These are phyloP conservation scores for Populus simonii DNA, from an alignment of 345 rosid genomes.

Conservation along the genomic window DNA sequence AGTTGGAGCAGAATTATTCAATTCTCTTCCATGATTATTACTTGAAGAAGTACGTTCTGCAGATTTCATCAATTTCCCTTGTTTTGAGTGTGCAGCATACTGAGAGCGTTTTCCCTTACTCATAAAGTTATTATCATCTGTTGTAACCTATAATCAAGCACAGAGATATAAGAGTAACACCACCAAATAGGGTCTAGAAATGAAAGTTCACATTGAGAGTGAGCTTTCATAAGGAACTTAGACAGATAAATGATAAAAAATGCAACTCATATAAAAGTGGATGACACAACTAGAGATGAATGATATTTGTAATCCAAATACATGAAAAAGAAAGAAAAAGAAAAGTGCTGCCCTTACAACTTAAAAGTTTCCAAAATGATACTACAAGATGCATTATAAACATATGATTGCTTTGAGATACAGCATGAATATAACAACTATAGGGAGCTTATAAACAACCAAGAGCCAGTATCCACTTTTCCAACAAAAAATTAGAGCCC, in stretches of 20 bases:
- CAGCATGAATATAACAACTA: background rate
- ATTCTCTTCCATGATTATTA: constrained; percentile 45
- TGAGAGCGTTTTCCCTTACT: constrained; percentile 47
- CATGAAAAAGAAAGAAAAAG: background rate
- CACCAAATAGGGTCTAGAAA: constrained; percentile 7
- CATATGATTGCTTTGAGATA: background rate
- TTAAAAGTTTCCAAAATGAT: background rate
- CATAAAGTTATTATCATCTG: constrained; percentile 36
- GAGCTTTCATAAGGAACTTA: background rate
- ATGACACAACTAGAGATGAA: background rate
- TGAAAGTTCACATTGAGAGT: background rate
- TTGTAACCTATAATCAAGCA: constrained; percentile 35
- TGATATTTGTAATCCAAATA: background rate
- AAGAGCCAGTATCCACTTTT: background rate
- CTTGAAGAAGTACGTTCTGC: constrained; percentile 43
- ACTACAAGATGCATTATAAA: background rate
- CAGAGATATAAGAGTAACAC: constrained; percentile 1
- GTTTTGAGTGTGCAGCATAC: constrained; percentile 41
- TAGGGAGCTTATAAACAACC: background rate
- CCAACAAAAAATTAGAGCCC: background rate
- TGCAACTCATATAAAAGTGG: background rate
- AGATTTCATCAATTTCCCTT: constrained; percentile 48
- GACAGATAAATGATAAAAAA: background rate
- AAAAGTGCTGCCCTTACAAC: background rate
- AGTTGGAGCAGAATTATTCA: constrained; percentile 44